A percentile compares a stretch with the other conserved stretches of the same genome.
Conservation (phyloP, 345 rosid species). For the Sapria himalayana region DNA sequence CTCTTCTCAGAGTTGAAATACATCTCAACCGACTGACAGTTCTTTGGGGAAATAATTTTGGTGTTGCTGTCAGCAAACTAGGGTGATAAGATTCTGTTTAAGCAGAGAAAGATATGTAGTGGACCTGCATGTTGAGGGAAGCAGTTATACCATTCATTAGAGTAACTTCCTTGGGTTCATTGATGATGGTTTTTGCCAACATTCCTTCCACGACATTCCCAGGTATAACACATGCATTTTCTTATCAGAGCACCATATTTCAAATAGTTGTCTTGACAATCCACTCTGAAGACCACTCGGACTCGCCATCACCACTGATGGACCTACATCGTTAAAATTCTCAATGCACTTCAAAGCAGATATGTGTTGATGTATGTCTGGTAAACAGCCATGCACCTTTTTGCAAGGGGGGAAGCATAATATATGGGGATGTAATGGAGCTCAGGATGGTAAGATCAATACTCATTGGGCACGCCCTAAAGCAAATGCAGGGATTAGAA, state of each 20-base stretch:
- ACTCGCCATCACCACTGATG: constrained; percentile 90
- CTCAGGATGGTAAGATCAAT: constrained; percentile 74
- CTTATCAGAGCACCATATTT: constrained; percentile 81
- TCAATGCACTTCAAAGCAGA: constrained; percentile 66
- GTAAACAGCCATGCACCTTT: constrained; percentile 88
- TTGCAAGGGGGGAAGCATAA: constrained; percentile 91
- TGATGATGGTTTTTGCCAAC: constrained; percentile 59
- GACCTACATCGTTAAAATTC: constrained; percentile 67
- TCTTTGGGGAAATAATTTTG: constrained; percentile 66
- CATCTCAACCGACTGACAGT: constrained; percentile 83
- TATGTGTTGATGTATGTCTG: constrained; percentile 86
- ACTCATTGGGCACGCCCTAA: constrained; percentile 87
- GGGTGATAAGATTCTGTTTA: constrained; percentile 55
- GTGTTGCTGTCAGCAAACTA: constrained; percentile 67
- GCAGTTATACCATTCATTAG: constrained; percentile 84
- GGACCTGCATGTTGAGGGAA: constrained; percentile 78
- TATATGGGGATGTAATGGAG: constrained; percentile 78
- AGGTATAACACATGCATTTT: constrained; percentile 71
- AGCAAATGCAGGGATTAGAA: constrained; percentile 63
- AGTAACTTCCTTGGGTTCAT: constrained; percentile 79
- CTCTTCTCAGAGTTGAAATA: constrained; percentile 65
- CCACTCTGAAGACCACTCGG: constrained; percentile 91
- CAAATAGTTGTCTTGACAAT: constrained; percentile 74
- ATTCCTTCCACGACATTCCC: constrained; percentile 84
- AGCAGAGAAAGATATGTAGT: constrained; percentile 93